Evolutionary conservation across 2,329 filamentous ascomycete species (phyloP), one percentile per base, ranked within the genome.

Genomic region (Ophiostoma fasciatum): DNA sequence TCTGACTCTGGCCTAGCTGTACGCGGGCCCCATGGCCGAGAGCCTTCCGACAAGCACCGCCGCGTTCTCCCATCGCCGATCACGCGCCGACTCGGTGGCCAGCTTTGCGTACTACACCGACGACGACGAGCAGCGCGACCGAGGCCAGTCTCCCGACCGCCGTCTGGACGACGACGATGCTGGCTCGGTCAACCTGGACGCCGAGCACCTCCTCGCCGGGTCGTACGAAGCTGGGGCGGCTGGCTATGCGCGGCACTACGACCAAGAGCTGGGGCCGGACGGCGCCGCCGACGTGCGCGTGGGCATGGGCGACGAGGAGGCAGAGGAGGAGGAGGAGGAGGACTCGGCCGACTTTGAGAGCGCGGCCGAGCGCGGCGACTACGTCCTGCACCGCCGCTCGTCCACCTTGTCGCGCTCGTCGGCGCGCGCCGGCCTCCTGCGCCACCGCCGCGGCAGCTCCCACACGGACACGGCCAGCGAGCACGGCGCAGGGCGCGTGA

Each of bases 21-120:
- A 88, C 59, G 79, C 88, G 18, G 90, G 90, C 7, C 90, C 88
- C 7, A 77, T 94, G 50, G 87, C 85, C 37, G 90, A 98, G 61
- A 94, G 85, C 52, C 72, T 98, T n/a, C 90, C 90, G 2, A 90
- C 83, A 10, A 94, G 87, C 52, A 69, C 87, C 25, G 85, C 84
- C n/a, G 81, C 84, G 22, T 98, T 98, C 54, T 78, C 76, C 32
- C 87, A 94, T 56, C 82, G 84, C 41, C 74, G 85, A 41, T 64
- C 67, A 26, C 75, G 88, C 48, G 77, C 83, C 46, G 82, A 87
- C 50, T 96, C 88, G 12, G 84, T 71, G 6, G 64, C 87, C 20
- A 94, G 84, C 58, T 96, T 94, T 55, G 76, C 84, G 2, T 94
- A 84, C 57, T 92, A 90, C 51, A 78, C 83, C 41, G 74, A 82